Conservation (phyloP, 768 basidiomycete genomes). For the Tricholoma sp. region DNA sequence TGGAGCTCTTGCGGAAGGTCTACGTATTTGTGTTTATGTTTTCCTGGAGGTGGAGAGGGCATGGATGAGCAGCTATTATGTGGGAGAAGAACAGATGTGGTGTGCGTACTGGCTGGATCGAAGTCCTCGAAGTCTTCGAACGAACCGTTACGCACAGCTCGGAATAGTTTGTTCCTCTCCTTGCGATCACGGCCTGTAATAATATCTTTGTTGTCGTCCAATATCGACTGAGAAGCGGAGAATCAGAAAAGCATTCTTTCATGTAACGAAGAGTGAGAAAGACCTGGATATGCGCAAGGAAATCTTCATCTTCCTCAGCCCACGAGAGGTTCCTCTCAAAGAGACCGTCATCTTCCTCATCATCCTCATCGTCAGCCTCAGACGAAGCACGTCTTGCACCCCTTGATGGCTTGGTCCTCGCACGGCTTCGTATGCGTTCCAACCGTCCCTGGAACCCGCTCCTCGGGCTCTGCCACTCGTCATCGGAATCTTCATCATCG, state of each 20-base stretch:
- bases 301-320: conserved; percentile 55
- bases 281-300: conserved; percentile 52
- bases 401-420: conserved; percentile 19
- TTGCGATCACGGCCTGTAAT: conserved; percentile 41
- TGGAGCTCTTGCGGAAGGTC: conserved; percentile 53
- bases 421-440: conserved; percentile 30
- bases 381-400: conserved; percentile 15
- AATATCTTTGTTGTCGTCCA: conserved; percentile 56
- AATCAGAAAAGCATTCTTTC: neutral
- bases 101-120: conserved; percentile 47
- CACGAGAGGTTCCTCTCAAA: conserved; percentile 21
- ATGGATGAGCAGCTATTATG: neutral
- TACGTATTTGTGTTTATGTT: conserved; percentile 48
- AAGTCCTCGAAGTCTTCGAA: conserved; percentile 38
- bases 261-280: conserved; percentile 5
- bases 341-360: conserved; percentile 27
- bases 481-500: conserved; percentile 26
- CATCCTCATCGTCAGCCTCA: conserved; percentile 23
- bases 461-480: conserved; percentile 33
- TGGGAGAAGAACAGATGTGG: neutral
- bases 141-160: conserved; percentile 52
- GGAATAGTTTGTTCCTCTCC: conserved; percentile 51
- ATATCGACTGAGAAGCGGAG: conserved; percentile 38
- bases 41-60: conserved; percentile 22
- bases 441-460: conserved; percentile 43